Evolutionary conservation across 2,329 filamentous ascomycete genomes (phyloP), one percentile per base, ranked within the genome.

Genomic region (Apiospora rasikravindrae): DNA sequence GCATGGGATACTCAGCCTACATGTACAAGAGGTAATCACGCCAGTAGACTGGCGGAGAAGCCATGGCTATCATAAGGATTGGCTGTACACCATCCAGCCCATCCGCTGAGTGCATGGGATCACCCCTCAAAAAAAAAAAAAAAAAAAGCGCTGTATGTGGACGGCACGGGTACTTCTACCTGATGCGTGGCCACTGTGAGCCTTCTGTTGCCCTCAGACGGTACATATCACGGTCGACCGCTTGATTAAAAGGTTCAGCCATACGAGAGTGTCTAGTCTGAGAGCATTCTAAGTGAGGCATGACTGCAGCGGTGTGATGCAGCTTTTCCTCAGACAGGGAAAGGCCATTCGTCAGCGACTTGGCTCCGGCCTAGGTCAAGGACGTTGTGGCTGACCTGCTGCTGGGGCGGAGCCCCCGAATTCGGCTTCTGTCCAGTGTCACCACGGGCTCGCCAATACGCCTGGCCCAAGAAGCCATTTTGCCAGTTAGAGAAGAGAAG

Each of bases 271-370:
- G 19, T 37, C 57, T 64, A 24, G 33, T 8, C 33, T 40, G 57
- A 40, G 57, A 14, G 57, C 22, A 40, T 64, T 29, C 1, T 13
- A 40, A 40, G 57, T 24, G 57, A 64, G 57, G 57, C 57, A 64
- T 64, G 57, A 40, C 33, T 40, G 29, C 33, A 64, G 57, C 57
- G 57, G 57, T 64, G 57, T 64, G 57, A 64, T 64, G 57, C 57
- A 37, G 57, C 57, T 64, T 64, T 37, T 64, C 57, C 57, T 64
- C 19, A 22, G 57, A 19, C 33, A 40, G 57, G 57, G 10, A 64
- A n/a, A 24, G 57, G 19, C 57, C 57, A 64, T 64, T 64, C 57
- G 22, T 64, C 57, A 64, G 33, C 19, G 19, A 64, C 33, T 64
- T 64, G 57, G 57, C 22, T 64, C 19, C 10, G 22, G 57, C 19